These are phyloP conservation scores for Willaertia magna DNA, from an alignment of 208 protist species.

Conservation along the genomic window DNA sequence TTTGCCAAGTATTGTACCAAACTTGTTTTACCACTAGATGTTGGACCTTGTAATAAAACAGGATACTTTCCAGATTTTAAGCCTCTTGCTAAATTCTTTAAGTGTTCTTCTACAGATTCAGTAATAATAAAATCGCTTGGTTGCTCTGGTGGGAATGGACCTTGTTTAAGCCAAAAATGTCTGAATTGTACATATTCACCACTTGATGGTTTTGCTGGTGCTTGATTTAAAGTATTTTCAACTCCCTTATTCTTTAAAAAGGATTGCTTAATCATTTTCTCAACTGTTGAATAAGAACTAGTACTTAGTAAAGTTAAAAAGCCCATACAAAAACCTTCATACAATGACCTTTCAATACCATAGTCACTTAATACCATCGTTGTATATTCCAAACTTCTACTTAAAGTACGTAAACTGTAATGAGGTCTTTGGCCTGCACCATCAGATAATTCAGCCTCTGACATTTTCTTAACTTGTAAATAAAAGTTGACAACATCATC, in stretches of 20 bases:
- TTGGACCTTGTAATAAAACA: constrained; percentile 96
- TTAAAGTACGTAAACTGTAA: constrained; percentile 93
- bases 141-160: constrained; percentile 27
- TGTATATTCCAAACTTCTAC: constrained; percentile 78
- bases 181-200: constrained; percentile 69
- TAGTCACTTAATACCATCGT: constrained; percentile 41
- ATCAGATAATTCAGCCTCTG: constrained; percentile 67
- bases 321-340: constrained; percentile 83
- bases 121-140: constrained; percentile 89
- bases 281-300: constrained; percentile 60
- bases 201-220: constrained; percentile 11
- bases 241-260: constrained; percentile 58
- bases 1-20: constrained; percentile 98
- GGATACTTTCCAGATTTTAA: constrained; percentile 79
- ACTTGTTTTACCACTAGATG: constrained; percentile 95
- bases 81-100: constrained; percentile 81
- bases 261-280: constrained; percentile 67
- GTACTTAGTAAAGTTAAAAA: constrained; percentile 87
- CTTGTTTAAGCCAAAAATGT: constrained; percentile 81
- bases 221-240: constrained; percentile 65
- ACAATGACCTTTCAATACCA: constrained; percentile 82
- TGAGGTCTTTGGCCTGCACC: constrained; percentile 80
- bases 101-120: constrained; percentile 69
- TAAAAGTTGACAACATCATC: constrained; percentile 88
- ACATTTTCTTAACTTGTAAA: constrained; percentile 61